Evolutionary conservation across 768 basidiomycete genomes (phyloP).

Genomic region (Erythrobasidium yunnanense): DNA sequence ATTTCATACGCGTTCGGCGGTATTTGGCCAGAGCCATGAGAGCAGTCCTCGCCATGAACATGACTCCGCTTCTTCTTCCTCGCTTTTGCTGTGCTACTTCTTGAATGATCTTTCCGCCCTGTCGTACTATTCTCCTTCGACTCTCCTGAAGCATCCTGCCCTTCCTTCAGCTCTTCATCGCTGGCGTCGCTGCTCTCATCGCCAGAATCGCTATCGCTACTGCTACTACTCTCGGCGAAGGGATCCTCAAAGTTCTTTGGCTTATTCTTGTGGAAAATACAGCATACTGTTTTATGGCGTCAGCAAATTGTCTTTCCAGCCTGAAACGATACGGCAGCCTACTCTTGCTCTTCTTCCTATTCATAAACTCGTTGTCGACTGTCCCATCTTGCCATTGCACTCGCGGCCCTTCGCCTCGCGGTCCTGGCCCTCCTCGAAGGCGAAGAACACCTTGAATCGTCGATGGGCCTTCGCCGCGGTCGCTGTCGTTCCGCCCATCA

Average conservation of each 20-base stretch:
- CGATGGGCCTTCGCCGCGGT: not conserved
- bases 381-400: slow-evolving; percentile 19
- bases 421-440: slow-evolving; percentile 8
- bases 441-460: slow-evolving; percentile 7
- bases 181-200: not conserved
- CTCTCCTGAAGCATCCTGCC: not conserved
- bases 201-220: not conserved
- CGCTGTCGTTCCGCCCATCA: not conserved
- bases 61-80: slow-evolving; percentile 1
- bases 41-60: not conserved
- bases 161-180: not conserved
- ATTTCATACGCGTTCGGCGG: slow-evolving; percentile 17
- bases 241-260: slow-evolving; percentile 23
- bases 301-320: not conserved
- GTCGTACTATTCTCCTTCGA: not conserved
- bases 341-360: slow-evolving; percentile 28
- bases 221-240: slow-evolving; percentile 11
- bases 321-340: not conserved
- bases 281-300: not conserved
- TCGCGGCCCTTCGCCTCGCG: not conserved
- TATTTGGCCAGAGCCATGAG: not conserved
- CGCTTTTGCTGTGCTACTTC: not conserved
- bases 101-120: not conserved
- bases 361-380: slow-evolving; percentile 24
- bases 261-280: slow-evolving; percentile 23